Conservation (phyloP, 2,329 filamentous ascomycete genomes). For the Drechslera avenae region DNA sequence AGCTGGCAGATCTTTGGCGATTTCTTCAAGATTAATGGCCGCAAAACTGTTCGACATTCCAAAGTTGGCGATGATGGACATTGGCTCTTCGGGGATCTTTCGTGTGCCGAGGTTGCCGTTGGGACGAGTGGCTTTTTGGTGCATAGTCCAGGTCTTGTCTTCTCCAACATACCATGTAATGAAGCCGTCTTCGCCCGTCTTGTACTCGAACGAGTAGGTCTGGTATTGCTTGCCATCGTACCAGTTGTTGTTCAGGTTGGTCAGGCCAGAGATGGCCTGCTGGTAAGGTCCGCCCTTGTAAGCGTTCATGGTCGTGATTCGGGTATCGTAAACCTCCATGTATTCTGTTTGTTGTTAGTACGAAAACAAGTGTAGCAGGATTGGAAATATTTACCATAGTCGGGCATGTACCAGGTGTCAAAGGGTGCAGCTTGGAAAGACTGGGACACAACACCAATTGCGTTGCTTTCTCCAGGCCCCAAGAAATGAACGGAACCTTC, state of each 20-base stretch:
- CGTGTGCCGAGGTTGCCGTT: conserved; percentile 73
- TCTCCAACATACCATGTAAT: conserved; percentile 73
- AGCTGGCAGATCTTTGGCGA: conserved; percentile 62
- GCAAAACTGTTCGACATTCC: conserved; percentile 73
- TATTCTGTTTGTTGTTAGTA: conserved; percentile 55
- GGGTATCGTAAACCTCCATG: conserved; percentile 66
- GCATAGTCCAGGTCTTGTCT: conserved; percentile 67
- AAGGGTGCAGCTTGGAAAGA: conserved; percentile 72
- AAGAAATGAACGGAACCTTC: conserved; percentile 67
- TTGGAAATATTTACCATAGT: conserved; percentile 48
- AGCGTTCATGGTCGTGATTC: conserved; percentile 58
- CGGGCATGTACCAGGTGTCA: conserved; percentile 71
- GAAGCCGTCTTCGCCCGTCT: conserved; percentile 61
- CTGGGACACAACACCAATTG: conserved; percentile 67
- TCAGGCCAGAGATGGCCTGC: conserved; percentile 60
- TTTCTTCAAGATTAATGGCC: conserved; percentile 61
- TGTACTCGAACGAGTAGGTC: conserved; percentile 63
- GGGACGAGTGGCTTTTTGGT: conserved; percentile 63
- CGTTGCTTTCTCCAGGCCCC: conserved; percentile 55
- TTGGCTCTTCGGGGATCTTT: conserved; percentile 68
- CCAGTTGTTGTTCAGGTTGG: conserved; percentile 63
- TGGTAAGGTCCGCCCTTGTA: conserved; percentile 62
- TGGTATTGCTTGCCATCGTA: conserved; percentile 61
- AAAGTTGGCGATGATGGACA: conserved; percentile 71
- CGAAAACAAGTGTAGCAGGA: neutral